Evolutionary conservation across 2,329 filamentous ascomycete genomes (phyloP).

Genomic region (Colletotrichum salicis): DNA sequence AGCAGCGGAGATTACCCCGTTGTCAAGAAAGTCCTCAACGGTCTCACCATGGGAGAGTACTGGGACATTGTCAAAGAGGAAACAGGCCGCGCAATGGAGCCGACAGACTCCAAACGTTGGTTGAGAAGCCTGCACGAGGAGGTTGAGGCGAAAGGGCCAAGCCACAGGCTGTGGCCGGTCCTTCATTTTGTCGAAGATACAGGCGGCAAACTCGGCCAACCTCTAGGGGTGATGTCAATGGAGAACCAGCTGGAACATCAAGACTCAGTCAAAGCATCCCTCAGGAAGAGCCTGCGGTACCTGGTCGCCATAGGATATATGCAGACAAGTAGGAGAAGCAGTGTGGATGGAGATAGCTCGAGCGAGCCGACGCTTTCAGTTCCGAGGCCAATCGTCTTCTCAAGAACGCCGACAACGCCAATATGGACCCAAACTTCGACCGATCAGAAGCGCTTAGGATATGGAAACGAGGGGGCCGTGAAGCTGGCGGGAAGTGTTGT

Average conservation of each 20-base stretch:
- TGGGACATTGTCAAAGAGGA: constrained; percentile 37
- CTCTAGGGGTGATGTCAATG: not conserved
- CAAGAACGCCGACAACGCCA: constrained; percentile 21
- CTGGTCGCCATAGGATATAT: constrained; percentile 27
- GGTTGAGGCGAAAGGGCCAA: constrained; percentile 24
- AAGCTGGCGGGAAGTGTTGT: not conserved
- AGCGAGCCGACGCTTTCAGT: constrained; percentile 37
- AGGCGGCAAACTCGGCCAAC: constrained; percentile 14
- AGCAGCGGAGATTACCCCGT: not conserved
- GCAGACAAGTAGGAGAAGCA: not conserved
- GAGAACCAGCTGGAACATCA: constrained; percentile 4
- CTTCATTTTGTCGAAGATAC: constrained; percentile 38
- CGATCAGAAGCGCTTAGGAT: not conserved
- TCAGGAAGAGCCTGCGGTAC: constrained; percentile 20
- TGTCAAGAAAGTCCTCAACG: constrained; percentile 27
- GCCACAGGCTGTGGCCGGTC: constrained; percentile 41
- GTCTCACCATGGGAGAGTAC: constrained; percentile 36
- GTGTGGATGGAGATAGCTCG: constrained; percentile 17
- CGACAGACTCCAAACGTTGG: constrained; percentile 21
- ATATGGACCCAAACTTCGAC: constrained; percentile 1
- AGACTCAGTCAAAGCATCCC: not conserved
- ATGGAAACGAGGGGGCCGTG: not conserved
- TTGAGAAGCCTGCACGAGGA: constrained; percentile 14
- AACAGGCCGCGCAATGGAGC: constrained; percentile 5
- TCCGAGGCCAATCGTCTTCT: constrained; percentile 24